A percentile compares a stretch with the other conserved stretches of the same genome.
phyloP scores from a whole-genome alignment of 2,329 filamentous ascomycete species.

The Nothopassalora personata region DNA sequence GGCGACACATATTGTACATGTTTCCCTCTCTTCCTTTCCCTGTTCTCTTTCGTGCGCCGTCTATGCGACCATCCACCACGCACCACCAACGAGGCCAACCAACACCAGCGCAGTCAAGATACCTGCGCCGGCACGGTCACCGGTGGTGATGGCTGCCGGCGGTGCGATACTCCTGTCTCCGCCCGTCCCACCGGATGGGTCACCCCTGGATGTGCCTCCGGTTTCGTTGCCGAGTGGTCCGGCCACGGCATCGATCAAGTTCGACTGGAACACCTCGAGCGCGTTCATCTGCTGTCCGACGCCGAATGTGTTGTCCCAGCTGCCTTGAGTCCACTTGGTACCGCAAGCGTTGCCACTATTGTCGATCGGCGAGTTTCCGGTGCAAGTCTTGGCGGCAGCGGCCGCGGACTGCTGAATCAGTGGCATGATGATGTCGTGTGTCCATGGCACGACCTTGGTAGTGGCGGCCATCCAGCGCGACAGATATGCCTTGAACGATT shows the following conservation, averaged over 20 bases:
- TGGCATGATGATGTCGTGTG: conserved; percentile 47
- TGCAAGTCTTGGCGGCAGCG: conserved; percentile 49
- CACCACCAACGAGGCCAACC: conserved; percentile 19
- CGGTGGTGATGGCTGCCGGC: conserved; percentile 21
- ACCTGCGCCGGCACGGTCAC: conserved; percentile 19
- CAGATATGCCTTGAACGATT: conserved; percentile 47
- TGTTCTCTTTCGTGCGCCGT: not conserved
- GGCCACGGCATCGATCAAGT: conserved; percentile 35
- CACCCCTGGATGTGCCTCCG: conserved; percentile 40
- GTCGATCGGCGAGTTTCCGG: conserved; percentile 30
- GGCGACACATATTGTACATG: not conserved
- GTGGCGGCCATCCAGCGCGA: conserved; percentile 49
- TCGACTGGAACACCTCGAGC: conserved; percentile 47
- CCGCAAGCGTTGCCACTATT: conserved; percentile 43
- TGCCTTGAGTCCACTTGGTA: conserved; percentile 37
- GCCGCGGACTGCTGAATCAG: conserved; percentile 49
- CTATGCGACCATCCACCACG: conserved; percentile 24
- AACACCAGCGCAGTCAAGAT: conserved; percentile 20
- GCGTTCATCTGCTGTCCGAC: conserved; percentile 56
- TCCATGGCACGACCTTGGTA: conserved; percentile 55
- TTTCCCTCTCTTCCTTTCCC: not conserved
- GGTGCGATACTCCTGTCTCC: conserved; percentile 23
- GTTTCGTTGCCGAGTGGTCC: conserved; percentile 45
- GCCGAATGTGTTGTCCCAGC: conserved; percentile 44
- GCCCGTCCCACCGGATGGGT: conserved; percentile 16